Base-by-base conservation (phyloP, 805 yeast species). In the Candida alai region DNA sequence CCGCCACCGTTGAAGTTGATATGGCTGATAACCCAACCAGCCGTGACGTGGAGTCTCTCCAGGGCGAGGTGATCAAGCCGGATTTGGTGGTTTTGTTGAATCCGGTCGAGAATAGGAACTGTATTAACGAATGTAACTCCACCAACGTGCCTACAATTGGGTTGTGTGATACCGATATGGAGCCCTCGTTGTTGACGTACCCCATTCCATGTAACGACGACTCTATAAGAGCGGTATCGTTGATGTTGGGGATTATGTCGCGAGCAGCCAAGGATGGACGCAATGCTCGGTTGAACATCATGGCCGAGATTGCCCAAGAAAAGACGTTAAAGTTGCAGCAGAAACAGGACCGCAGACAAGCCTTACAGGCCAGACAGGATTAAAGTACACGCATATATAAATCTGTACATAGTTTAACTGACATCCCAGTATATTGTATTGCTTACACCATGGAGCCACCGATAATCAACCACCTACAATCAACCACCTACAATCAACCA, bases 141-240 rank as follows among this genome's bases (percentile, higher is more conserved):
- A 70, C 80, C 40, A 75, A 95, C 56, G 76, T 93, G 20, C 98
- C 98, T 39, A 88, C 97, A 1, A 78, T 93, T 48, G 97, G 96
- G 19, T 74, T 93, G 38, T 78, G 93, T 42, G 98, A 93, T 62
- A 89, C 97, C 15, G 90, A 93, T 60, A 79, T 84, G 56, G 96
- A 93, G 54, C 95, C 97, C 6, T 75, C 84, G 11, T 64, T 83
- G 47, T 84, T 90, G 35, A 87, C 96, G 2, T 93, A 93, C 54
- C 95, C 97, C 33, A 84, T 93, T 45, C 97, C 97, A 12, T 95
- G 95, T 43, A 93, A 93, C 56, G 97, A 93, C 57, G 97, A 89
- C 56, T 82, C 95, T 6, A 64, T 78, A 39, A 76, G 98, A 58
- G 75, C 95, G 6, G 78, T 83, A 7, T 81, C 85, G 43, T 67